Evolutionary conservation across 257 asterid genomes (phyloP).

Genomic region (Euphrasia confusa): DNA sequence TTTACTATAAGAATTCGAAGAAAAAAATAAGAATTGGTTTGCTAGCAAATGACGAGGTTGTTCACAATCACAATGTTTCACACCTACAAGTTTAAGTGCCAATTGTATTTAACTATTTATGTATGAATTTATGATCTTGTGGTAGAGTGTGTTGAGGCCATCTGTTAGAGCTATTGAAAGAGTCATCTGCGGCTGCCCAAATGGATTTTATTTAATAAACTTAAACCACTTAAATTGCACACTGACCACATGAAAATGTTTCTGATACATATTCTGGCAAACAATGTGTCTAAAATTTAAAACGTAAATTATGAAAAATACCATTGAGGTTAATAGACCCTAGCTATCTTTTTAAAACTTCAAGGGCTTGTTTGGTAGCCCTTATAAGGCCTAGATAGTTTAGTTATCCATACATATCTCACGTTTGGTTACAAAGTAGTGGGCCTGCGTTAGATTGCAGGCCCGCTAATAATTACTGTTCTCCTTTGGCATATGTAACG

Average conservation of each 20-base stretch:
- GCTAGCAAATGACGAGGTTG: too few species aligned
- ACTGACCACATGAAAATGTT: slow-evolving; percentile 1
- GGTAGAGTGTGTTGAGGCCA: not conserved
- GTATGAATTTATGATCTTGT: slow-evolving; percentile 3
- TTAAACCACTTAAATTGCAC: not conserved
- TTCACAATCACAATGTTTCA: too few species aligned
- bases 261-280: not conserved
- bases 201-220: slow-evolving; percentile 20
- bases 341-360: not conserved
- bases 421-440: too few species aligned
- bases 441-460: too few species aligned
- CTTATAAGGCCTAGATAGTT: too few species aligned
- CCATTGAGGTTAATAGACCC: slow-evolving; percentile 2
- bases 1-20: not conserved
- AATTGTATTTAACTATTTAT: not conserved
- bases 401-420: too few species aligned
- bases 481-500: too few species aligned
- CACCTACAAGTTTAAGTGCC: too few species aligned
- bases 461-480: too few species aligned
- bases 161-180: slow-evolving; percentile 3
- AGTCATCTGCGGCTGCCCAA: not conserved
- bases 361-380: too few species aligned
- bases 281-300: not conserved
- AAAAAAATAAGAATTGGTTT: too few species aligned
- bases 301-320: not conserved